A percentile compares a stretch with the other conserved stretches of the same genome.
Conservation (phyloP, 2,329 filamentous ascomycete genomes). For the Colletotrichum endophyticum region DNA sequence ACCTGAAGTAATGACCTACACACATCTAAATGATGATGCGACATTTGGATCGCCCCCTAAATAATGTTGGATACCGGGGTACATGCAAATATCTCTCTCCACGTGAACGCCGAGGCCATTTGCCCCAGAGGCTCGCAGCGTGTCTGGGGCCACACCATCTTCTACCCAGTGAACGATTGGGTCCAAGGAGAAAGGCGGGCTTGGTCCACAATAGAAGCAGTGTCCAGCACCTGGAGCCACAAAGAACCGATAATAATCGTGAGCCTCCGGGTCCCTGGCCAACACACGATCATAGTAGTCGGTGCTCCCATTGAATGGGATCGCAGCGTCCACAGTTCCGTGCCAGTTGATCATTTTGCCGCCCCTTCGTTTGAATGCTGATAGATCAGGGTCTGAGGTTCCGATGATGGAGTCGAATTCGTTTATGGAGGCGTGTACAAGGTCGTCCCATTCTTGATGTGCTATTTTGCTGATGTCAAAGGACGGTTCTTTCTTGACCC, state of each 20-base stretch:
- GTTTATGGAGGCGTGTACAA: constrained; percentile 21
- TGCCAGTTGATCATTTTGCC: constrained; percentile 48
- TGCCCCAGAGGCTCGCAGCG: neutral
- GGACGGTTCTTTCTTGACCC: neutral
- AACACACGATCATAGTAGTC: constrained; percentile 26
- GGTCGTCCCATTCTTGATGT: neutral
- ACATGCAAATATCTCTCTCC: neutral
- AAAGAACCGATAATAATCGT: constrained; percentile 55
- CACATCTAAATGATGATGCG: neutral
- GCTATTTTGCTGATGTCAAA: neutral
- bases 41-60: neutral
- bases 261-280: constrained; percentile 33
- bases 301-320: constrained; percentile 34
- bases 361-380: constrained; percentile 33
- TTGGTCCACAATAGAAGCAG: constrained; percentile 32
- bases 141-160: neutral
- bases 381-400: constrained; percentile 31
- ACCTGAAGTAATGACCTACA: neutral
- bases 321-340: constrained; percentile 39
- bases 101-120: neutral
- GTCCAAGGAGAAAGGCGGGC: neutral
- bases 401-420: constrained; percentile 26
- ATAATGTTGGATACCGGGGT: neutral
- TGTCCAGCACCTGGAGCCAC: constrained; percentile 55
- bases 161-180: neutral